phyloP scores from a whole-genome alignment of 2,329 filamentous ascomycete species.

The Aspergillus novofumigatus region DNA sequence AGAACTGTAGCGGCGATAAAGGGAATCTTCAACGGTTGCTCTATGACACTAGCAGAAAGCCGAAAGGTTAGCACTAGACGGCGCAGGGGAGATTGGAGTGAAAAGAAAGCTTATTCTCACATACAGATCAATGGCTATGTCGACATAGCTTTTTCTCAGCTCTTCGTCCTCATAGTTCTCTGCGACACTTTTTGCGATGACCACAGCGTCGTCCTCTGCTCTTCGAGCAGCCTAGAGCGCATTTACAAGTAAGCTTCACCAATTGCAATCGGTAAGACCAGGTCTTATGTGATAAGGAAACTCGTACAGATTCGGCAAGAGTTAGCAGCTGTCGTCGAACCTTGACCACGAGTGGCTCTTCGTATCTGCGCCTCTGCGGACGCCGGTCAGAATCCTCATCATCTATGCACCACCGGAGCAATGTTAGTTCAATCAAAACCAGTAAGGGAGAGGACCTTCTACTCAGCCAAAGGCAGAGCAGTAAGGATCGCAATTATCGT shows the following conservation, averaged over 20 bases:
- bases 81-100: neutral
- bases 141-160: conserved; percentile 67
- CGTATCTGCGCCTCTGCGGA: conserved; percentile 67
- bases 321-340: conserved; percentile 74
- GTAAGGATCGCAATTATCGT: neutral
- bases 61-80: conserved; percentile 15
- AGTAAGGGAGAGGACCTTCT: neutral
- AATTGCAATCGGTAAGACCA: conserved; percentile 1
- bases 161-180: conserved; percentile 86
- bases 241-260: conserved; percentile 7
- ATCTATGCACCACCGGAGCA: conserved; percentile 43
- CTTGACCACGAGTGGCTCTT: conserved; percentile 66
- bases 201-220: conserved; percentile 72
- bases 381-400: conserved; percentile 74
- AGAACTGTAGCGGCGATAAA: conserved; percentile 83
- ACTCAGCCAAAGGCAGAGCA: neutral
- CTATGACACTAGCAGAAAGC: conserved; percentile 53
- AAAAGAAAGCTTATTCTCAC: conserved; percentile 18
- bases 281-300: conserved; percentile 1
- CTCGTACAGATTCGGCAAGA: conserved; percentile 68
- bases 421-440: neutral
- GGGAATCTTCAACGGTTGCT: conserved; percentile 97
- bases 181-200: conserved; percentile 69
- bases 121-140: conserved; percentile 69
- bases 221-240: conserved; percentile 57